Evolutionary conservation across 1,139 yeast species (phyloP), one percentile per base, ranked within the genome.

Genomic region (Candida tetrigidarum): DNA sequence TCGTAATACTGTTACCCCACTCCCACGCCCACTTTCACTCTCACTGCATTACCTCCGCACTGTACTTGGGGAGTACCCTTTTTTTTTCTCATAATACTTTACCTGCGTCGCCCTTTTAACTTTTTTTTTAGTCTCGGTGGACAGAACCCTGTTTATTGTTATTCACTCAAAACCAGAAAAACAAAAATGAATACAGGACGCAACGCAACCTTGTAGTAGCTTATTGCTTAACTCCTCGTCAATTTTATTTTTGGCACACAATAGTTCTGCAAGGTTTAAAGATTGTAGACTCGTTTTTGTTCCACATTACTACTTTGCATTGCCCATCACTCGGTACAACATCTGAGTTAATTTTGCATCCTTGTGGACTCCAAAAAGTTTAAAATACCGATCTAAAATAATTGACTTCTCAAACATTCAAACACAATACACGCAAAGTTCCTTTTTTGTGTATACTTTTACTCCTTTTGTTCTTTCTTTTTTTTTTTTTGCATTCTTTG

Each of bases 351-450:
- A 19, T 19, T 19, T 19, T 7, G 22, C 36, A 30, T 10, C 22
- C 34, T 15, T 16, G 15, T 30, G 16, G 22, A 30, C 34, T 20
- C 34, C 19, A n/a, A 19, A 19, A n/a, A 19, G n/a, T 25, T n/a
- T 19, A 32, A 32, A 19, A 32, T 32, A 20, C 36, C 36, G 26
- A 32, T 32, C 12, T 19, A 32, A 32, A 32, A 32, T 25, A 19
- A n/a, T 32, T 19, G 23, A n/a, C 12, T 32, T 15, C 19, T 32
- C 18, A 32, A 19, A 32, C 36, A 32, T 32, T 32, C 36, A 19
- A 18, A 32, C 25, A 11, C 36, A 23, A 32, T 19, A 32, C 36
- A 32, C 36, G 3, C 18, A 20, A 28, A 9, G 12, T 32, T 10
- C 36, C 36, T 20, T 8, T 19, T 32, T n/a, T 15, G 36, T 10